Percentiles rank a stretch among this genome's conserved stretches.
These are phyloP conservation scores for Boletus edulis DNA, from an alignment of 768 basidiomycete genomes.

Conservation along the genomic window DNA sequence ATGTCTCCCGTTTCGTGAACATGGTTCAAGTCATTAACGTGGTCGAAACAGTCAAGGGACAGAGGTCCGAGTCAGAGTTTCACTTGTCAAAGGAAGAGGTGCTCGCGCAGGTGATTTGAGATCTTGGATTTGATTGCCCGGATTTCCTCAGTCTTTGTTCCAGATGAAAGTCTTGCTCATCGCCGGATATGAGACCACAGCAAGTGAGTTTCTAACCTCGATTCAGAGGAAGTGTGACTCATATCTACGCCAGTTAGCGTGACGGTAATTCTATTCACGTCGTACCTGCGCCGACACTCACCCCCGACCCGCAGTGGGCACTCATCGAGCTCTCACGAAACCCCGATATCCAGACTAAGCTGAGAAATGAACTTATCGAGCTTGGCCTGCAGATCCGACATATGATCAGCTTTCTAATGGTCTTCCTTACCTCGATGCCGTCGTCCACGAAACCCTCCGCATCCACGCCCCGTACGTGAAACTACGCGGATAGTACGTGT, in stretches of 20 bases:
- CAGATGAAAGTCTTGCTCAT: constrained; percentile 22
- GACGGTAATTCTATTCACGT: constrained; percentile 9
- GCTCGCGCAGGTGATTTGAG: constrained; percentile 17
- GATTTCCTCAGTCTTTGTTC: background rate
- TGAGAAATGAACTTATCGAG: constrained; percentile 49
- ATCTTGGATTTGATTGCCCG: background rate
- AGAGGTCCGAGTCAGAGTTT: constrained; percentile 23
- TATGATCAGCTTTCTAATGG: constrained; percentile 50
- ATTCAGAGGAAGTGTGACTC: background rate
- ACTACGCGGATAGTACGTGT: constrained; percentile 2
- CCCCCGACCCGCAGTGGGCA: constrained; percentile 42
- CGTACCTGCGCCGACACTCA: background rate
- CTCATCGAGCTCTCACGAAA: constrained; percentile 52
- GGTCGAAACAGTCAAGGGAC: constrained; percentile 35
- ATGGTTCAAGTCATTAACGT: background rate
- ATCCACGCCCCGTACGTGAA: constrained; percentile 40
- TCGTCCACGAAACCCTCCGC: constrained; percentile 46
- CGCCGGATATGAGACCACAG: constrained; percentile 25
- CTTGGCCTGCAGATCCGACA: constrained; percentile 44
- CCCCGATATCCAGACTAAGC: constrained; percentile 43
- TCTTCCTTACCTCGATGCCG: constrained; percentile 56
- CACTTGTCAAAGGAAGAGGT: constrained; percentile 30
- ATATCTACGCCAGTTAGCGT: constrained; percentile 13
- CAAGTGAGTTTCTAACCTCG: constrained; percentile 6
- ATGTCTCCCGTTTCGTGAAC: constrained; percentile 2